These are phyloP conservation scores for Alternaria infectoria DNA, from an alignment of 2,329 filamentous ascomycete genomes.

Conservation along the genomic window DNA sequence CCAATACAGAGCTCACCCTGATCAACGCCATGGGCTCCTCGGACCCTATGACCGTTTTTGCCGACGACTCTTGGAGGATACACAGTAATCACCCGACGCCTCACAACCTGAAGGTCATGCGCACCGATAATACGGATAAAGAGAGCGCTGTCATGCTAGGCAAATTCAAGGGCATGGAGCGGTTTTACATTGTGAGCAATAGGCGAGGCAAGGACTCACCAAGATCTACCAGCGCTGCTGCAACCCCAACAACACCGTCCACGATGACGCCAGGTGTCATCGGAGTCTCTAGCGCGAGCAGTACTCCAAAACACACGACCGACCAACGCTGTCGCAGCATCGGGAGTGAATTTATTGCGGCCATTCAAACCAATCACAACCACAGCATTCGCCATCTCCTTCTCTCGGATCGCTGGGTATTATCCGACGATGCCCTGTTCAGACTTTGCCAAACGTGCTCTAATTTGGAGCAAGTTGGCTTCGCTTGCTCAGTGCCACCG, in stretches of 20 bases:
- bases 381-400: conserved; percentile 62
- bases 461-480: conserved; percentile 64
- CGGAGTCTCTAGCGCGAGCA: conserved; percentile 22
- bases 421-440: conserved; percentile 57
- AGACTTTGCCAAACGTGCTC: conserved; percentile 62
- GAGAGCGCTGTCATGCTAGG: conserved; percentile 53
- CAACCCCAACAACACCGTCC: conserved; percentile 39
- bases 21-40: conserved; percentile 60
- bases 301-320: conserved; percentile 28
- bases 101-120: conserved; percentile 54
- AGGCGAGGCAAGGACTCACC: conserved; percentile 27
- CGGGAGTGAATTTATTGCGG: conserved; percentile 57
- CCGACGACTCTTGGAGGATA: conserved; percentile 62
- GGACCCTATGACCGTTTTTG: conserved; percentile 58
- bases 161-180: conserved; percentile 55
- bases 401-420: conserved; percentile 62
- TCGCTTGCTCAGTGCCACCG: conserved; percentile 63
- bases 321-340: conserved; percentile 44
- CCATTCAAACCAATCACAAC: conserved; percentile 60
- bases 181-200: conserved; percentile 59
- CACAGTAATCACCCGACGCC: conserved; percentile 32
- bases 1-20: conserved; percentile 58
- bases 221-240: conserved; percentile 33
- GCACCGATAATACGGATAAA: conserved; percentile 57
- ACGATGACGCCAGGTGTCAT: conserved; percentile 25